These are phyloP conservation scores for Xanthoceras sorbifolium DNA, from an alignment of 345 rosid species.

Conservation along the genomic window DNA sequence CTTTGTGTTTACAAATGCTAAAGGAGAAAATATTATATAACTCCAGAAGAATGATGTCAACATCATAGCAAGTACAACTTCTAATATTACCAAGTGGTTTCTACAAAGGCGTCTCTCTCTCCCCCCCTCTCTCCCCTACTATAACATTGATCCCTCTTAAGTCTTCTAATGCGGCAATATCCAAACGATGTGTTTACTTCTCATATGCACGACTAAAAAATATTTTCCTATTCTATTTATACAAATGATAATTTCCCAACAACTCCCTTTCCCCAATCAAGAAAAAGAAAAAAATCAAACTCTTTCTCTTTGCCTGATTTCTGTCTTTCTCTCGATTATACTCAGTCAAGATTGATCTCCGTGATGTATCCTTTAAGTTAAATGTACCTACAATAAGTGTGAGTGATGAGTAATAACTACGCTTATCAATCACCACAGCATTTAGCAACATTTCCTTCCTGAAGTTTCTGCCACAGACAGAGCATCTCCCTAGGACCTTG, in stretches of 20 bases:
- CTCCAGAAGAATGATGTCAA: neutral
- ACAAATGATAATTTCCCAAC: neutral
- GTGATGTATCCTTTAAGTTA: neutral
- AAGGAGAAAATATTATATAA: neutral
- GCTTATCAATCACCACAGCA: constrained; percentile 68
- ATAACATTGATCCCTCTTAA: neutral
- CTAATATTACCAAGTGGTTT: neutral
- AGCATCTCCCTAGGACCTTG: constrained; percentile 91
- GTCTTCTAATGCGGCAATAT: neutral
- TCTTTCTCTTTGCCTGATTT: neutral
- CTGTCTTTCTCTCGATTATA: neutral
- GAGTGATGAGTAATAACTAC: neutral
- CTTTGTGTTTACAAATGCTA: neutral
- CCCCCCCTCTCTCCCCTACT: neutral
- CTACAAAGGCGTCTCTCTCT: neutral
- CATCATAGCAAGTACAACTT: neutral
- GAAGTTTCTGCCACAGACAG: constrained; percentile 91
- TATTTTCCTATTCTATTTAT: neutral
- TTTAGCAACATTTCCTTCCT: constrained; percentile 62
- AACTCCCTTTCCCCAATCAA: neutral
- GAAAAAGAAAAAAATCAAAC: neutral
- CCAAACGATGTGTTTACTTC: neutral
- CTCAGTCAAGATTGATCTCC: neutral
- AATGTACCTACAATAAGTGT: neutral
- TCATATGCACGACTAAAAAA: constrained; percentile 1